These are phyloP conservation scores for Dendrocalamus sinicus DNA, from an alignment of 176 grass and related monocot genomes.

Conservation along the genomic window DNA sequence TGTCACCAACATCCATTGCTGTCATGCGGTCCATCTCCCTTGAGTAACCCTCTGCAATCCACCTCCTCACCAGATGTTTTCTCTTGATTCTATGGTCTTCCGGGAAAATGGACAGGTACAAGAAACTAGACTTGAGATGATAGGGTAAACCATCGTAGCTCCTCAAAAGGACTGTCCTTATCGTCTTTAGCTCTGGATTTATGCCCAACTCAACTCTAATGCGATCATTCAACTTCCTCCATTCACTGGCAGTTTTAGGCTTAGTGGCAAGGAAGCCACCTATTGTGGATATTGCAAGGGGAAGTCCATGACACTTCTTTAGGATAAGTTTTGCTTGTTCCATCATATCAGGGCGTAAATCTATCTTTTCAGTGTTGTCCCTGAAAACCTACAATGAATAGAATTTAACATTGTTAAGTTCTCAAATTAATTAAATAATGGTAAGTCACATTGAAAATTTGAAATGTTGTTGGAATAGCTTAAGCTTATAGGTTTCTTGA, in stretches of 20 bases:
- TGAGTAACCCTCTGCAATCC: slow-evolving; percentile 48
- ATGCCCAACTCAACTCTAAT: slow-evolving; percentile 28
- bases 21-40: neutral
- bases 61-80: slow-evolving; percentile 34
- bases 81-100: slow-evolving; percentile 22
- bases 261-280: slow-evolving; percentile 35
- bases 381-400: no score
- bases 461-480: no score
- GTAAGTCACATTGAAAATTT: no score
- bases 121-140: slow-evolving; percentile 39
- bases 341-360: neutral
- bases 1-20: neutral
- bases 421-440: no score
- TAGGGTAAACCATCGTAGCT: slow-evolving; percentile 51
- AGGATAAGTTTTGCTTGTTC: slow-evolving; percentile 14
- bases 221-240: slow-evolving; percentile 16
- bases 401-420: no score
- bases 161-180: neutral
- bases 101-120: slow-evolving; percentile 40
- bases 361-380: no score
- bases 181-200: neutral
- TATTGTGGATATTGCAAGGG: slow-evolving; percentile 49
- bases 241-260: slow-evolving; percentile 34
- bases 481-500: no score
- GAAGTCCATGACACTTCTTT: slow-evolving; percentile 39